A percentile compares a stretch with the other conserved stretches of the same genome.
phyloP scores from a whole-genome alignment of 23 red algal genomes.

The Cyanidiococcus yangmingshanensis region DNA sequence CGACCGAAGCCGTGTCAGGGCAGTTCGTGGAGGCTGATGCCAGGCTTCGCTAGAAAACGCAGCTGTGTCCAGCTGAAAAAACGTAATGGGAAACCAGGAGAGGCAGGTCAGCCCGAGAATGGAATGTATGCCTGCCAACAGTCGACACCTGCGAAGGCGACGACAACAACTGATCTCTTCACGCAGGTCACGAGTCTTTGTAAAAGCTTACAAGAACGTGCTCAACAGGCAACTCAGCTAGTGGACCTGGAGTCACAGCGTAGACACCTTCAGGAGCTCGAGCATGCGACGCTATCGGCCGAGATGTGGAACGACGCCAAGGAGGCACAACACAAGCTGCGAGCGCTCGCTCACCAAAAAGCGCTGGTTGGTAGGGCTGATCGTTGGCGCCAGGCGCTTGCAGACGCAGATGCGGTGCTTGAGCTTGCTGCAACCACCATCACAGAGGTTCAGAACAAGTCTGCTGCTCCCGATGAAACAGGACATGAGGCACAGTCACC shows the following conservation, averaged over 20 bases:
- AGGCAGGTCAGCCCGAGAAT: background rate
- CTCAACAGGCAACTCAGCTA: background rate
- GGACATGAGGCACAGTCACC: background rate
- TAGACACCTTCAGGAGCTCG: background rate
- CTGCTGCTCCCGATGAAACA: background rate
- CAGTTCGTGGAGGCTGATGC: too few relatives aligned
- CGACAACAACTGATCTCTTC: background rate
- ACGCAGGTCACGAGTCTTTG: background rate
- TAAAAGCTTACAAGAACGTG: background rate
- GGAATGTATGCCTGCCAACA: background rate
- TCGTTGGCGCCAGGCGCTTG: conserved; percentile 31
- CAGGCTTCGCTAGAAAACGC: too few relatives aligned
- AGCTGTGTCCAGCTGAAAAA: too few relatives aligned
- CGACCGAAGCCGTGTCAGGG: too few relatives aligned
- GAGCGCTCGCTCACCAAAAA: conserved; percentile 37
- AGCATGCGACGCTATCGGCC: background rate
- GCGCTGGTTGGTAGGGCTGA: conserved; percentile 25
- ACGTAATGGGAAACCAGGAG: background rate
- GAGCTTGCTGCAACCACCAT: conserved; percentile 27
- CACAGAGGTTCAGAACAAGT: background rate
- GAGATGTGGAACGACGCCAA: conserved; percentile 54
- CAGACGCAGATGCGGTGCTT: conserved; percentile 35
- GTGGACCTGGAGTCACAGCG: background rate
- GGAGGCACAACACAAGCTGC: conserved; percentile 31
- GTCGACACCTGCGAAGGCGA: background rate